Percentiles rank a stretch among this genome's conserved stretches.
Conservation (phyloP, 73 alveolate species). For the Diophrys appendiculata region DNA sequence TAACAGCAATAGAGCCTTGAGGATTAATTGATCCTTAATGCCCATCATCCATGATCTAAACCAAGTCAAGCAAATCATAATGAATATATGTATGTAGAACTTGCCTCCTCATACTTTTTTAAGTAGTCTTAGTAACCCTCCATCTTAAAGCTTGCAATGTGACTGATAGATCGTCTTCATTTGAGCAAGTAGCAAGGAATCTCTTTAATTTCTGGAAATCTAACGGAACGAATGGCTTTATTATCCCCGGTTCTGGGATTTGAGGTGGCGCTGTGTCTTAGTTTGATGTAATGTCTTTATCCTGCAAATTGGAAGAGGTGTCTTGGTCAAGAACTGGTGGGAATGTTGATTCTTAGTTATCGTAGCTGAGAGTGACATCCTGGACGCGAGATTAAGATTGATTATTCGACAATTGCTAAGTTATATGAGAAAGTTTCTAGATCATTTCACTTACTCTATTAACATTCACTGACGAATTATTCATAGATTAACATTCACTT, state of each 20-base stretch:
- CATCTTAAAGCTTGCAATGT: conserved; percentile 82
- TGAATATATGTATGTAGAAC: conserved; percentile 63
- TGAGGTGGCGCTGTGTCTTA: background rate
- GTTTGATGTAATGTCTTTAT: background rate
- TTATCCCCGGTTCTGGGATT: background rate
- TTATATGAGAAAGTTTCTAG: background rate
- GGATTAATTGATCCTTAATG: no score
- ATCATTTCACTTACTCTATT: background rate
- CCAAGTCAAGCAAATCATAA: conserved; percentile 73
- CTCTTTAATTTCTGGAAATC: conserved; percentile 46
- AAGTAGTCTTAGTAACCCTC: conserved; percentile 78
- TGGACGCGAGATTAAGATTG: no score
- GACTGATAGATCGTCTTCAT: conserved; percentile 74
- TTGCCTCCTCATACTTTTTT: conserved; percentile 70
- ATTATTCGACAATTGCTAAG: background rate
- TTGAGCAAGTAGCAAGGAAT: conserved; percentile 17
- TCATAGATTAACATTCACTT: background rate
- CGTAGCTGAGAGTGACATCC: background rate
- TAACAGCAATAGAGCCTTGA: conserved; percentile 17
- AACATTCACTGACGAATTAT: no score
- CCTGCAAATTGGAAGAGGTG: background rate
- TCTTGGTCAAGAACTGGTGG: background rate
- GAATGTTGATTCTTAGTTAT: background rate
- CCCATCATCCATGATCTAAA: no score
- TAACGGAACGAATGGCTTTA: conserved; percentile 4